These are phyloP conservation scores for Leucaena leucocephala DNA, from an alignment of 306 rosid genomes.

Conservation along the genomic window DNA sequence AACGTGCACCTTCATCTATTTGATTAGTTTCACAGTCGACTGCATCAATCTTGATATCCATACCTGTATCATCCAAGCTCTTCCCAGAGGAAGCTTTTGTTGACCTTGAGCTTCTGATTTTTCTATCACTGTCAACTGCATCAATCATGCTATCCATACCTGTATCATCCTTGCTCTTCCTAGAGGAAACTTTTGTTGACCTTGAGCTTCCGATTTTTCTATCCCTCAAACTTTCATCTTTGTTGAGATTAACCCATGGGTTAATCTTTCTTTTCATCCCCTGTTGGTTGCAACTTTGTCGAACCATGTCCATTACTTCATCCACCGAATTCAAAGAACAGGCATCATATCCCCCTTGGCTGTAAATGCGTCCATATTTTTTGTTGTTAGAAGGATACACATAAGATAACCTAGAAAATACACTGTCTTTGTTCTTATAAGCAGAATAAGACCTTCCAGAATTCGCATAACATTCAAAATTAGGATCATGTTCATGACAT, in stretches of 20 bases:
- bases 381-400: conserved; percentile 31
- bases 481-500: conserved; percentile 38
- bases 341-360: conserved; percentile 22
- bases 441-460: conserved; percentile 32
- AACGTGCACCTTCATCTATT: conserved; percentile 26
- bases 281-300: conserved; percentile 31
- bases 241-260: conserved; percentile 18
- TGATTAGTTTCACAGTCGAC: conserved; percentile 32
- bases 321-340: conserved; percentile 38
- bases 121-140: conserved; percentile 29
- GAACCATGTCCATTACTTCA: conserved; percentile 58
- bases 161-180: conserved; percentile 23
- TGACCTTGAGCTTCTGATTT: conserved; percentile 24
- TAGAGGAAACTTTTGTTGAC: conserved; percentile 31
- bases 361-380: conserved; percentile 16
- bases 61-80: conserved; percentile 22
- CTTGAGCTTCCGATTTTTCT: conserved; percentile 23
- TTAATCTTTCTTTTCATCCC: conserved; percentile 40
- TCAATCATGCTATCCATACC: conserved; percentile 20
- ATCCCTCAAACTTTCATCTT: conserved; percentile 36
- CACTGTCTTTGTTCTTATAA: conserved; percentile 42
- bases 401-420: conserved; percentile 55
- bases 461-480: conserved; percentile 36
- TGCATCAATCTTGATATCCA: conserved; percentile 27
- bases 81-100: conserved; percentile 33